phyloP scores from a whole-genome alignment of 192 early-diverging fungal species.

The Linnemannia zychae region DNA sequence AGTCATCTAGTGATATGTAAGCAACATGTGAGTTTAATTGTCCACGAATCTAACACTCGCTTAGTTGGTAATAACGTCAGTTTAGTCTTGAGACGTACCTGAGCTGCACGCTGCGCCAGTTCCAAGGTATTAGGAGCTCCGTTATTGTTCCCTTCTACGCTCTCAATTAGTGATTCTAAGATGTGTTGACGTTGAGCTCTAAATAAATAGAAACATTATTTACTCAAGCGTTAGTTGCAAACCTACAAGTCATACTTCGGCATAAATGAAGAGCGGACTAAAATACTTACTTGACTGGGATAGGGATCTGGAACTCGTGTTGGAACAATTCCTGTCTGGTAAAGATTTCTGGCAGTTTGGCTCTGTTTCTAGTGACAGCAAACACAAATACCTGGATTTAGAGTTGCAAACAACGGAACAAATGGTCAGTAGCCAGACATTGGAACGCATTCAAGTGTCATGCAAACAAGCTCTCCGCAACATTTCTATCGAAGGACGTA shows the following conservation, averaged over 20 bases:
- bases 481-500: slow-evolving; percentile 6
- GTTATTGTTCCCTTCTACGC: not conserved
- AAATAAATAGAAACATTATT: not conserved
- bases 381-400: slow-evolving; percentile 57
- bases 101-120: slow-evolving; percentile 14
- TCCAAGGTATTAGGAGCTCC: not conserved
- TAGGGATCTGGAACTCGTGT: slow-evolving; percentile 52
- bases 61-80: no score
- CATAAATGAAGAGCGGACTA: not conserved
- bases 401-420: not conserved
- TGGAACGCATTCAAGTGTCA: no score
- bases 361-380: slow-evolving; percentile 49
- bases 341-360: slow-evolving; percentile 56
- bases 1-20: slow-evolving; percentile 64
- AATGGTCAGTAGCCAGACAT: not conserved
- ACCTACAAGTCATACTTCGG: no score
- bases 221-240: not conserved
- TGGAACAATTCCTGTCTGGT: slow-evolving; percentile 51
- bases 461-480: no score
- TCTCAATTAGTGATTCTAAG: not conserved
- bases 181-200: slow-evolving; percentile 28
- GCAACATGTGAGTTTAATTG: no score
- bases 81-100: not conserved
- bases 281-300: slow-evolving; percentile 57
- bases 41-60: no score